phyloP scores from a whole-genome alignment of 345 rosid genomes.

The Brassica rapa region DNA sequence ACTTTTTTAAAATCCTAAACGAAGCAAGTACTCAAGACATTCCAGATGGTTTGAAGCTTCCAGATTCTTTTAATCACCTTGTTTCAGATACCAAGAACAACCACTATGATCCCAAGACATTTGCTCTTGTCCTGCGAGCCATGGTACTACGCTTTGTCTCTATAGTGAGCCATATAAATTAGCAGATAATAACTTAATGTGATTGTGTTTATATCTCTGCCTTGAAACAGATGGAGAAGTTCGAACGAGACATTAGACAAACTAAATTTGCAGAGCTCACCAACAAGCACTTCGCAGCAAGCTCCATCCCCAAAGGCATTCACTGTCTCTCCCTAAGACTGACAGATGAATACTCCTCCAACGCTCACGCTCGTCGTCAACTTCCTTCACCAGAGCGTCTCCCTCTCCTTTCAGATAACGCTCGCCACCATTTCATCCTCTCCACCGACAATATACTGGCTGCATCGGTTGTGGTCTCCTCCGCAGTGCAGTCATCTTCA shows the following conservation, averaged over 20 bases:
- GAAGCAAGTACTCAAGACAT: constrained; percentile 78
- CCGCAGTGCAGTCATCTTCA: constrained; percentile 80
- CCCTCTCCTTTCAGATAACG: constrained; percentile 87
- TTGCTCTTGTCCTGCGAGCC: constrained; percentile 76
- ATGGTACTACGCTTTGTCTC: constrained; percentile 58
- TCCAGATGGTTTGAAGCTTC: constrained; percentile 81
- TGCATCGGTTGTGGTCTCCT: constrained; percentile 95
- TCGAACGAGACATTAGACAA: constrained; percentile 83
- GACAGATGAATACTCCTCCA: constrained; percentile 98
- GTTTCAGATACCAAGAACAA: constrained; percentile 78
- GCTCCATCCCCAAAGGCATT: constrained; percentile 96
- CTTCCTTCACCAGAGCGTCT: constrained; percentile 97
- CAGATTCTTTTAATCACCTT: constrained; percentile 84
- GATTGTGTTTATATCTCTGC: constrained; percentile 9
- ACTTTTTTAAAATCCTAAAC: constrained; percentile 78
- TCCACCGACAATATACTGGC: constrained; percentile 97
- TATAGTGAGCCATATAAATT: too few species aligned
- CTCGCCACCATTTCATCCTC: constrained; percentile 82
- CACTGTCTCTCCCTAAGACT: constrained; percentile 92
- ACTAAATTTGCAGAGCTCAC: constrained; percentile 87
- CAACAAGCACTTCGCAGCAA: constrained; percentile 99
- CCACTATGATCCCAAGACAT: constrained; percentile 85
- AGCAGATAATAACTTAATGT: constrained; percentile 8
- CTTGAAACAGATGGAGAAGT: constrained; percentile 79
- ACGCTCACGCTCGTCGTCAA: constrained; percentile 97